These are phyloP conservation scores for Coleophoma crateriformis DNA, from an alignment of 2,329 filamentous ascomycete genomes.

Conservation along the genomic window DNA sequence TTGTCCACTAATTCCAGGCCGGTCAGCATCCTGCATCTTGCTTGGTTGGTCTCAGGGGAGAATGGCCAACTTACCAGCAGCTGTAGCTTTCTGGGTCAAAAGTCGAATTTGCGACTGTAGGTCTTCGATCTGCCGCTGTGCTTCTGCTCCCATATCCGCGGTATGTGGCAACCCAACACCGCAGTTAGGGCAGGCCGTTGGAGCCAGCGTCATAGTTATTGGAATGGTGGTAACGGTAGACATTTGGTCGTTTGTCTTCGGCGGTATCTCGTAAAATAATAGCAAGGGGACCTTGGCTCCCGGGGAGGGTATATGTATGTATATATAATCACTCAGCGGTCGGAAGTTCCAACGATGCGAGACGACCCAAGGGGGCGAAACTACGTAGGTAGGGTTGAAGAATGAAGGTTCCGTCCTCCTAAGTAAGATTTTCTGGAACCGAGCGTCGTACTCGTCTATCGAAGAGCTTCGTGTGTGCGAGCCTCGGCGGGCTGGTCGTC, in stretches of 20 bases:
- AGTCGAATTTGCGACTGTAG: slow-evolving; percentile 65
- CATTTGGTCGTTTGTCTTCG: slow-evolving; percentile 11
- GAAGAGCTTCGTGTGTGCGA: too few relatives aligned
- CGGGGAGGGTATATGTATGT: too few relatives aligned
- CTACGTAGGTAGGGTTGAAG: too few relatives aligned
- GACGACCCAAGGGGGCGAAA: too few relatives aligned
- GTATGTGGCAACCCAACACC: slow-evolving; percentile 18
- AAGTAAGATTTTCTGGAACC: too few relatives aligned
- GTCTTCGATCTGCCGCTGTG: slow-evolving; percentile 59
- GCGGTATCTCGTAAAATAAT: background rate
- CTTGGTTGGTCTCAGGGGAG: background rate
- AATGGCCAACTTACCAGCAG: slow-evolving; percentile 40
- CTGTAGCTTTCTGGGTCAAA: slow-evolving; percentile 66
- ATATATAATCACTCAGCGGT: too few relatives aligned
- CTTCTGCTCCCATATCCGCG: slow-evolving; percentile 23
- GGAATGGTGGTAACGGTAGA: slow-evolving; percentile 25
- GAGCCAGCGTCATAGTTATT: slow-evolving; percentile 20
- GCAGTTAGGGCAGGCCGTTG: slow-evolving; percentile 24
- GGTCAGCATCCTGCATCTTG: slow-evolving; percentile 1
- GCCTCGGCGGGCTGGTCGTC: too few relatives aligned
- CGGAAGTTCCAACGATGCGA: too few relatives aligned
- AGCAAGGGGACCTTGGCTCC: background rate
- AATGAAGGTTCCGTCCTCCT: too few relatives aligned
- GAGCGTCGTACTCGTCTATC: too few relatives aligned
- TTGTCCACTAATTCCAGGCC: slow-evolving; percentile 42